phyloP scores from a whole-genome alignment of 139 green algal species.

The Chlorella sp. region DNA sequence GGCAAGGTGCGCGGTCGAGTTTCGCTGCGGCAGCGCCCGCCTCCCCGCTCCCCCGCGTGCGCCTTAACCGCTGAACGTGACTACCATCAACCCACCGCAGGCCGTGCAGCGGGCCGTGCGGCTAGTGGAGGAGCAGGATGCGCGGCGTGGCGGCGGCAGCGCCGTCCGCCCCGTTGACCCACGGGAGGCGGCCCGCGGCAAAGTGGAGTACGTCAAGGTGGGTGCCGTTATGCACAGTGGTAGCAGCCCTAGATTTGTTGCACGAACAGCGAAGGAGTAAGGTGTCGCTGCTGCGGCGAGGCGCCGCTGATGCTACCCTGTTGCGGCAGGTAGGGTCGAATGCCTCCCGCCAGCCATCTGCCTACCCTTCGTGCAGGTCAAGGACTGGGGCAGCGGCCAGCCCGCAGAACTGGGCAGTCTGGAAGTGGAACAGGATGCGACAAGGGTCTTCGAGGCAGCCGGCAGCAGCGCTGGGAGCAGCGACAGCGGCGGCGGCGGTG shows the following conservation, averaged over 20 bases:
- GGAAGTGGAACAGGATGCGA: background rate
- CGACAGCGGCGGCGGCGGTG: background rate
- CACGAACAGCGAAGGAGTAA: too few species aligned
- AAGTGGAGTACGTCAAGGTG: slow-evolving; percentile 29
- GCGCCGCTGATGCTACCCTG: too few species aligned
- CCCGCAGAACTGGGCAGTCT: slow-evolving; percentile 1
- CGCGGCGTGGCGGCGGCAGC: background rate
- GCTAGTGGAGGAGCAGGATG: slow-evolving; percentile 30
- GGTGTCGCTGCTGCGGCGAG: too few species aligned
- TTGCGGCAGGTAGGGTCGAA: too few species aligned
- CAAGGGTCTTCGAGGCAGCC: too few species aligned
- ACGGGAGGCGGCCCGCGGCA: slow-evolving; percentile 7
- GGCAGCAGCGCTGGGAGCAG: background rate
- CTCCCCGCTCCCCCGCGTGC: background rate
- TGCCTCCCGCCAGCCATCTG: too few species aligned
- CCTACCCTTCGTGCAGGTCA: background rate
- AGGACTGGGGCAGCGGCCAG: slow-evolving; percentile 34
- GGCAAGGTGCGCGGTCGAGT: background rate
- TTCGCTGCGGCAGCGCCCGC: background rate
- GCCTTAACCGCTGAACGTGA: background rate
- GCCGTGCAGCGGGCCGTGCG: slow-evolving; percentile 24
- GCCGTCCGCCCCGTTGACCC: background rate
- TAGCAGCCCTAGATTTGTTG: too few species aligned
- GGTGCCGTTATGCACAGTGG: background rate
- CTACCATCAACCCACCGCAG: background rate